Base-by-base conservation (phyloP, 768 basidiomycete genomes). In the Fomitopsis serialis region DNA sequence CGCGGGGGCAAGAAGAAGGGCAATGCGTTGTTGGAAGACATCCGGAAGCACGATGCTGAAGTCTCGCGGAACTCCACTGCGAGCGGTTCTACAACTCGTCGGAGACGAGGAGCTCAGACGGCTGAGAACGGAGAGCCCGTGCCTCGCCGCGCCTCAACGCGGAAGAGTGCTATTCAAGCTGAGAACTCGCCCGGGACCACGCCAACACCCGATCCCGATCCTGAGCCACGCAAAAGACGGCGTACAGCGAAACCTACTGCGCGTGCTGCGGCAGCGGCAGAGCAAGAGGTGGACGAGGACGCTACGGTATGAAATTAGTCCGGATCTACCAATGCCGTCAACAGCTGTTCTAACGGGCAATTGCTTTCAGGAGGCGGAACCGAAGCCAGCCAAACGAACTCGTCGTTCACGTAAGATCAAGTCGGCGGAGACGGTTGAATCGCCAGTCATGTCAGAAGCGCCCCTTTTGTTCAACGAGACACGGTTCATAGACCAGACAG, bases 11-110 rank as follows among this genome's bases (percentile, higher is more conserved):
- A 87, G 72, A 84, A 85, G 72, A 90, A 88, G 70, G 87, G 89
- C 45, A 89, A 89, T 59, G 89, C 84, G 2, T 69, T 95, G 48
- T 72, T 95, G 48, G 75, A 87, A 17, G 92, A 94, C 68, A 92
- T 95, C 55, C 76, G 82, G 45, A 78, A 83, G 68, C 87, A 88
- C 59, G 89, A 90, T 65, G 85, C 75, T 47, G 70, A 71, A 36
- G 58, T 67, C 3, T 65, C 64, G 1, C 56, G 63, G 44, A 58
- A 50, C 24, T 48, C 50, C 11, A 59, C 61, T 11, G 57, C 60
- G 23, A 58, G 45, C 37, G 37, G 47, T 1, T 45, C 48, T 9
- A 52, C 56, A 7, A 49, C 42, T 44, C 48, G 54, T 48, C 56
- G 46, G 17, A 58, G 35, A 42, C 59, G 52, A 17, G 52, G 50